Conservation (phyloP, 192 early-diverging fungal species). For the Coemansia javaensis region DNA sequence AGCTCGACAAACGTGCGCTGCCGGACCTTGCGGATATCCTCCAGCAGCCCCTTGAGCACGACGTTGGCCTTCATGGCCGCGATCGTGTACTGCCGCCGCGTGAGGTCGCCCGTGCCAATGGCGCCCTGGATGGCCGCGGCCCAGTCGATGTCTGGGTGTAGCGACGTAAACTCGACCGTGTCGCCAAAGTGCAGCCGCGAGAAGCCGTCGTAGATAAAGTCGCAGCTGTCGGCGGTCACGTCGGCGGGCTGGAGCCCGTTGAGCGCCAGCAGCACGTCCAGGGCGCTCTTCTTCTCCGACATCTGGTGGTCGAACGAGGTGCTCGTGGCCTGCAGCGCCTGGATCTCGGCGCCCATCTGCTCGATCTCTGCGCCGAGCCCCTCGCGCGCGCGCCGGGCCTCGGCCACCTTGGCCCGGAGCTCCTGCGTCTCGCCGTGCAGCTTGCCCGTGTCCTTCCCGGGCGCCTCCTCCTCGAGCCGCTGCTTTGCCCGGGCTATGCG, state of each 20-base stretch:
- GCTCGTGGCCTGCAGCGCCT: conserved; percentile 22
- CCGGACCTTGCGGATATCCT: conserved; percentile 34
- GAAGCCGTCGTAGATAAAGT: conserved; percentile 46
- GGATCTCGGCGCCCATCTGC: conserved; percentile 22
- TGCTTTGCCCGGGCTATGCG: conserved; percentile 29
- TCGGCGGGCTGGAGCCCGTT: conserved; percentile 38
- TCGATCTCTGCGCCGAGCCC: conserved; percentile 4
- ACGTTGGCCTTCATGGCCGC: conserved; percentile 42
- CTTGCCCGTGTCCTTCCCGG: conserved; percentile 10
- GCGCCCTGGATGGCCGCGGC: conserved; percentile 23
- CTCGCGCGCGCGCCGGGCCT: conserved; percentile 20
- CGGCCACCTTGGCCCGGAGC: conserved; percentile 12
- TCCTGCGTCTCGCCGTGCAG: conserved; percentile 21
- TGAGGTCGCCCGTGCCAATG: conserved; percentile 5
- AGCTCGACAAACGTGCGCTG: conserved; percentile 42
- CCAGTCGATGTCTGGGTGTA: conserved; percentile 51
- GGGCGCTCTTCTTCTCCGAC: conserved; percentile 37
- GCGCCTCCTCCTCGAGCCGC: conserved; percentile 15
- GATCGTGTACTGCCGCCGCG: conserved; percentile 33
- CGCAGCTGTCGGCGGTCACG: conserved; percentile 23
- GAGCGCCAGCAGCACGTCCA: conserved; percentile 38
- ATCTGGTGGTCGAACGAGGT: conserved; percentile 30
- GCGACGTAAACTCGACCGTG: conserved; percentile 38
- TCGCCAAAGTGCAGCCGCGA: conserved; percentile 30
- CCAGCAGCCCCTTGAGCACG: conserved; percentile 32